A percentile compares a stretch with the other conserved stretches of the same genome.
These are phyloP conservation scores for Conticribra weissflogii DNA, from an alignment of 108 stramenopile genomes.

Conservation along the genomic window DNA sequence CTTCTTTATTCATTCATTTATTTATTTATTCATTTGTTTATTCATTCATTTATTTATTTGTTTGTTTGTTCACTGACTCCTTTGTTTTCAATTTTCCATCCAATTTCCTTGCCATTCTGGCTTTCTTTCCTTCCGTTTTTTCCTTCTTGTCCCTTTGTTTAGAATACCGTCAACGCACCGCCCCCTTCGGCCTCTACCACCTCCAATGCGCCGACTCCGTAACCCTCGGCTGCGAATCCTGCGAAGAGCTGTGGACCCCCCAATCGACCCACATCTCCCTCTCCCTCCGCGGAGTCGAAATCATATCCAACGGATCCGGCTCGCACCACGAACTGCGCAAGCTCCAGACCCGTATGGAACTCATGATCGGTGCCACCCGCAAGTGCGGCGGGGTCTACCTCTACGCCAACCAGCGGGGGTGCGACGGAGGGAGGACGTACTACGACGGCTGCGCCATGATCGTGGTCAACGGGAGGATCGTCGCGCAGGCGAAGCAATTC, in stretches of 20 bases:
- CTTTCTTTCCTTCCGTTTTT: no score
- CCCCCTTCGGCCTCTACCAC: constrained; percentile 74
- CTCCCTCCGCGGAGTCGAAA: constrained; percentile 91
- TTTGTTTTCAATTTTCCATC: no score
- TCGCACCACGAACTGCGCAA: constrained; percentile 97
- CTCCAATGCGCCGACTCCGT: constrained; percentile 73
- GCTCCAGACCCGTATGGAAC: constrained; percentile 79
- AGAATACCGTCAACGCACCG: constrained; percentile 59
- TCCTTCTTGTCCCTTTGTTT: no score
- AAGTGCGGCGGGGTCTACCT: constrained; percentile 99
- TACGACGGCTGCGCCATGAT: constrained; percentile 97
- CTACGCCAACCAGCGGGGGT: constrained; percentile 96
- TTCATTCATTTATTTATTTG: no score
- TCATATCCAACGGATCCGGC: constrained; percentile 95
- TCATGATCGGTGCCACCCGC: constrained; percentile 87
- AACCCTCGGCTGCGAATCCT: constrained; percentile 91
- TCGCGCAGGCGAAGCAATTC: constrained; percentile 96
- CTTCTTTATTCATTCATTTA: not conserved
- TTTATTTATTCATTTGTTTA: not conserved
- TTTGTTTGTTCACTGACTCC: no score
- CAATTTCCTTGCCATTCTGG: no score
- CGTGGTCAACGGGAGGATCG: constrained; percentile 90
- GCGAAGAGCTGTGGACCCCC: constrained; percentile 98
- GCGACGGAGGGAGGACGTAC: constrained; percentile 95
- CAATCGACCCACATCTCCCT: constrained; percentile 88